These are phyloP conservation scores for Kregervanrija delftensis DNA, from an alignment of 805 yeast genomes.

Conservation along the genomic window DNA sequence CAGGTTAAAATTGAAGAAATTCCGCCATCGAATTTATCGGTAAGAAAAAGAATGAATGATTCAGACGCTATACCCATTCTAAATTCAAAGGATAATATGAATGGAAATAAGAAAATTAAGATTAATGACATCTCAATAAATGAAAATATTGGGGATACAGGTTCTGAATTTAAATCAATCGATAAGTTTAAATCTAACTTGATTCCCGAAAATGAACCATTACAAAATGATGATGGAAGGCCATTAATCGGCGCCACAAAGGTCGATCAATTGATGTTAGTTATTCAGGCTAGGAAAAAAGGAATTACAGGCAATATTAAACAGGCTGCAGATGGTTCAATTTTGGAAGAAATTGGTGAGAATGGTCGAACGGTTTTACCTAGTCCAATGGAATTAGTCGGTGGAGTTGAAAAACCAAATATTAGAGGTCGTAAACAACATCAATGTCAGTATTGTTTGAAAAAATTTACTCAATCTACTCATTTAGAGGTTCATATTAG, in stretches of 20 bases:
- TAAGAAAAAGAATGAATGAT: not conserved
- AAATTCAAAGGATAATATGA: too few species aligned
- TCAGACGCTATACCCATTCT: not conserved
- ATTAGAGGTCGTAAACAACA: slow-evolving; percentile 43
- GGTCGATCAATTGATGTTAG: slow-evolving; percentile 85
- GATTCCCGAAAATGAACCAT: slow-evolving; percentile 39
- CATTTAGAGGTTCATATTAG: slow-evolving; percentile 86
- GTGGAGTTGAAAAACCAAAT: slow-evolving; percentile 69
- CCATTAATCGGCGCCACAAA: slow-evolving; percentile 80
- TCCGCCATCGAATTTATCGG: too few species aligned
- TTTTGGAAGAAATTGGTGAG: slow-evolving; percentile 38
- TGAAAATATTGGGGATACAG: too few species aligned
- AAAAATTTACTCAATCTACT: slow-evolving; percentile 81
- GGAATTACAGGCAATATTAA: slow-evolving; percentile 60
- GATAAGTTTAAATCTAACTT: too few species aligned
- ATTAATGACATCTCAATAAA: too few species aligned
- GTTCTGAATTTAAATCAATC: too few species aligned
- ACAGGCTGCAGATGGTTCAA: slow-evolving; percentile 64
- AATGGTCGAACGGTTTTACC: slow-evolving; percentile 29
- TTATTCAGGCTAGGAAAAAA: slow-evolving; percentile 81
- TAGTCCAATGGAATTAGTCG: slow-evolving; percentile 59
- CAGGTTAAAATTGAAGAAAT: too few species aligned
- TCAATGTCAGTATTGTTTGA: slow-evolving; percentile 71
- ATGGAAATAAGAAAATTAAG: too few species aligned
- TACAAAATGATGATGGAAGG: slow-evolving; percentile 52